These are phyloP conservation scores for Echium plantagineum DNA, from an alignment of 257 asterid species.

Conservation along the genomic window DNA sequence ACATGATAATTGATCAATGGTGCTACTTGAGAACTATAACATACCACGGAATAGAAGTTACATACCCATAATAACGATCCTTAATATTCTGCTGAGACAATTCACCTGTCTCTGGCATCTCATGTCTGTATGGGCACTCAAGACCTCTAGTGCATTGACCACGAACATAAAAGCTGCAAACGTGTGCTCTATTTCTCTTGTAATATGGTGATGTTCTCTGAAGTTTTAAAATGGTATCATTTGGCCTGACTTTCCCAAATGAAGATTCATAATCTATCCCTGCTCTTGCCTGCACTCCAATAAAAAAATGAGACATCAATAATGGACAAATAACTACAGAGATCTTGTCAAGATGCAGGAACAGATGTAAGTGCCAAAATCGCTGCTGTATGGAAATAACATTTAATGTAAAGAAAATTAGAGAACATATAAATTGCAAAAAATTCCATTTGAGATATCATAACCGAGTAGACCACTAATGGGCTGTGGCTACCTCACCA, in stretches of 20 bases:
- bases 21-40: too few relatives aligned
- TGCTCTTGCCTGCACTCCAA: constrained; percentile 72
- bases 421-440: neutral
- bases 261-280: constrained; percentile 97
- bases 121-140: constrained; percentile 97
- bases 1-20: too few relatives aligned
- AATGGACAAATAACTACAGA: neutral
- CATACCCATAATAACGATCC: constrained; percentile 97
- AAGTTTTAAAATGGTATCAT: constrained; percentile 86
- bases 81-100: constrained; percentile 89
- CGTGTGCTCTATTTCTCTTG: constrained; percentile 89
- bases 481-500: neutral
- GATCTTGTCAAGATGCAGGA: neutral
- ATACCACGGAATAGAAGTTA: neutral
- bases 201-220: constrained; percentile 94
- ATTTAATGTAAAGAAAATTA: neutral
- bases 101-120: constrained; percentile 97
- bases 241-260: constrained; percentile 77
- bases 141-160: constrained; percentile 98
- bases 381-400: neutral
- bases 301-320: neutral
- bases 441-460: neutral
- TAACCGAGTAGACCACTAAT: neutral
- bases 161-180: constrained; percentile 89
- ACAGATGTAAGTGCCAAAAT: neutral